Conservation (phyloP, 192 early-diverging fungal species). For the Backusella psychrophila region DNA sequence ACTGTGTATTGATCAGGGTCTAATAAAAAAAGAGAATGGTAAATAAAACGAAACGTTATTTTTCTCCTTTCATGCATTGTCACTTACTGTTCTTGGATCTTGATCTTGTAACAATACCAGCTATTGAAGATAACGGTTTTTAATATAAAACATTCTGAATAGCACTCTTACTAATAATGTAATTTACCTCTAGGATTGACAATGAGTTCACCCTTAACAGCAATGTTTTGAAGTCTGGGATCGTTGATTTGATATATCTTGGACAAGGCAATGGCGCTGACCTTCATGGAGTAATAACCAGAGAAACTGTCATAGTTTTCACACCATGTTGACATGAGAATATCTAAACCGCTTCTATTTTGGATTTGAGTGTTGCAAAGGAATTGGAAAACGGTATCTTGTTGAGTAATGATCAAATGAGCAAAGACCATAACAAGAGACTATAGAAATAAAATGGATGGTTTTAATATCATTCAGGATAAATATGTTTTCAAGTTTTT, state of each 20-base stretch:
- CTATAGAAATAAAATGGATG: slow-evolving; percentile 22
- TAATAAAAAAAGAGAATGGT: slow-evolving; percentile 25
- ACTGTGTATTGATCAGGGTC: slow-evolving; percentile 77
- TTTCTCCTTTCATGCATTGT: background rate
- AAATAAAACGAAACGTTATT: background rate
- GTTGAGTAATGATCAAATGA: slow-evolving; percentile 72
- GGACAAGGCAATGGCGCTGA: slow-evolving; percentile 76
- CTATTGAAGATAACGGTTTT: background rate
- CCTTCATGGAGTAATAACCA: slow-evolving; percentile 82
- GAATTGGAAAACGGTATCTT: slow-evolving; percentile 72
- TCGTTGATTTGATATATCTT: slow-evolving; percentile 71
- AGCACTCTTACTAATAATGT: background rate
- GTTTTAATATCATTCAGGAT: background rate
- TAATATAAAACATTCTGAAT: background rate
- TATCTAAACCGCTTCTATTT: slow-evolving; percentile 66
- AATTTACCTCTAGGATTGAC: slow-evolving; percentile 38
- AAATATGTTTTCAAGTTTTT: background rate
- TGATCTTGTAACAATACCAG: slow-evolving; percentile 60
- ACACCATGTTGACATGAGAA: slow-evolving; percentile 78
- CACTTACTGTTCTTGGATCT: slow-evolving; percentile 41
- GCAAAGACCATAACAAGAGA: slow-evolving; percentile 86
- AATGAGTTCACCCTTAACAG: slow-evolving; percentile 83
- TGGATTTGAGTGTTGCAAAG: slow-evolving; percentile 58
- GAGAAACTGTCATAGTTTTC: slow-evolving; percentile 80
- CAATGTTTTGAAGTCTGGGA: slow-evolving; percentile 57